A percentile compares a stretch with the other conserved stretches of the same genome.
phyloP scores from a whole-genome alignment of 352 stramenopile species.

The Aphanomyces astaci region DNA sequence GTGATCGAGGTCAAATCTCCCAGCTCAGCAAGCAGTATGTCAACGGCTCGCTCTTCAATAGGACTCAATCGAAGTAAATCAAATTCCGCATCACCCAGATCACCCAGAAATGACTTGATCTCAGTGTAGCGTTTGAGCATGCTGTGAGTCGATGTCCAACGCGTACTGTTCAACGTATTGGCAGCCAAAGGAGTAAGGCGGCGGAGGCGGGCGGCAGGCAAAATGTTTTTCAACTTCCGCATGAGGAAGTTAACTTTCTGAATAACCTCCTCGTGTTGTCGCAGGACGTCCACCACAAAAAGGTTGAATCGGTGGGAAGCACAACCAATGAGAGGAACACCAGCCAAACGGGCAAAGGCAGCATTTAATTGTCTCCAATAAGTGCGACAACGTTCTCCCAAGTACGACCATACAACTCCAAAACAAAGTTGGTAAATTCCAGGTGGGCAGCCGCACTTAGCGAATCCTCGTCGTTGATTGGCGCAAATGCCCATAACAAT shows the following conservation, averaged over 20 bases:
- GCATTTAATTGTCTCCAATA: conserved; percentile 1
- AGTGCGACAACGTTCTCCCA: neutral
- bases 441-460: too few species aligned
- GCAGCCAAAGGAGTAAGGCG: neutral
- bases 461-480: neutral
- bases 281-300: neutral
- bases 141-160: neutral
- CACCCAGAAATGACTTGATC: neutral
- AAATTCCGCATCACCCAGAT: neutral
- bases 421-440: neutral
- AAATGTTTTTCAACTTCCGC: neutral
- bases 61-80: neutral
- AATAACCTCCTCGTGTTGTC: neutral
- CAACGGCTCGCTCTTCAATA: neutral
- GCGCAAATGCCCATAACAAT: neutral
- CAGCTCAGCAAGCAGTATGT: neutral
- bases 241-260: neutral
- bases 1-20: neutral
- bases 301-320: neutral
- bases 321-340: neutral
- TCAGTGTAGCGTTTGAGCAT: neutral
- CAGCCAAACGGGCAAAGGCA: neutral
- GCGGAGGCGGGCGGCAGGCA: neutral
- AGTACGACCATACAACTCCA: neutral
- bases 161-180: neutral